These are phyloP conservation scores for Adansonia rubrostipa DNA, from an alignment of 441 rosid species.

Conservation along the genomic window DNA sequence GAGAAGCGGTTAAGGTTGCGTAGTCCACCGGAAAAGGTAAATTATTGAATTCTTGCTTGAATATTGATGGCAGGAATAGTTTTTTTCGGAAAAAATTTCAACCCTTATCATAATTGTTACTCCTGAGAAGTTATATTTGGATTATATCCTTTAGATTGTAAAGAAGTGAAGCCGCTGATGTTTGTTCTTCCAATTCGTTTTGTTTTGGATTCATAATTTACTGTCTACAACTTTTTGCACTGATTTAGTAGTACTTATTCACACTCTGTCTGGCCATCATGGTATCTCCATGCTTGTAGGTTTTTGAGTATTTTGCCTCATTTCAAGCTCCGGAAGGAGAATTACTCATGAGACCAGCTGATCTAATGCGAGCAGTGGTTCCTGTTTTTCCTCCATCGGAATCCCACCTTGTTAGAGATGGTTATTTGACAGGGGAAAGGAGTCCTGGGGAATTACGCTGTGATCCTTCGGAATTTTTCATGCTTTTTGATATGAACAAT, in stretches of 20 bases:
- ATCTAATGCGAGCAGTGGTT: constrained; percentile 87
- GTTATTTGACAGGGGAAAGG: constrained; percentile 88
- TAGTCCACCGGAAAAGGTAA: constrained; percentile 93
- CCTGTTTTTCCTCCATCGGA: constrained; percentile 97
- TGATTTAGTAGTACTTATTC: background rate
- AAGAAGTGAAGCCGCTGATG: constrained; percentile 1
- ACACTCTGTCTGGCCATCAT: background rate
- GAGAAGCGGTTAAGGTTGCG: constrained; percentile 89
- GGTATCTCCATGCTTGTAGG: constrained; percentile 43
- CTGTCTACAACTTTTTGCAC: background rate
- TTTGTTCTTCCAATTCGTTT: background rate
- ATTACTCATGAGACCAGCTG: constrained; percentile 77
- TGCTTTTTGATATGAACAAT: constrained; percentile 80
- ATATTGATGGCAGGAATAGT: background rate
- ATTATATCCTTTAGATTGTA: background rate
- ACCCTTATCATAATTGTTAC: background rate
- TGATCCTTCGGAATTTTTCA: constrained; percentile 76
- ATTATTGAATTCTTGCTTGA: background rate
- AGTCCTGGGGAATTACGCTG: constrained; percentile 82
- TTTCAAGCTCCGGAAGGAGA: constrained; percentile 59
- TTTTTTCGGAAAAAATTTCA: background rate
- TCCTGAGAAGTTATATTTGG: background rate
- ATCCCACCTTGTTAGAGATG: constrained; percentile 81
- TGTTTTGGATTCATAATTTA: background rate
- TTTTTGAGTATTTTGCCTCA: constrained; percentile 91